Conservation (phyloP, 2,329 filamentous ascomycete species). For the Calycina marina region DNA sequence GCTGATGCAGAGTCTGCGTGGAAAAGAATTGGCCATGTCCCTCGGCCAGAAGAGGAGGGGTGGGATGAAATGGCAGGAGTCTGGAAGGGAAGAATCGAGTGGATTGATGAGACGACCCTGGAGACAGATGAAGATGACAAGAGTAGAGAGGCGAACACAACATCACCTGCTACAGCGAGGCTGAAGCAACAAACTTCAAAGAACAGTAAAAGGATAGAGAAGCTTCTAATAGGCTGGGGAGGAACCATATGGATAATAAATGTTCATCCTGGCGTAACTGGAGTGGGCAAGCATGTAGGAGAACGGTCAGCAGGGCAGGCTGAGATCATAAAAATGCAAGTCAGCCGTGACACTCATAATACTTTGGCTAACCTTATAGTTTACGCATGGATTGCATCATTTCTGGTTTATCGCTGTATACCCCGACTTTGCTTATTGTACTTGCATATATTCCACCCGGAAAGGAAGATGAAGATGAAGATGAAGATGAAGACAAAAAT, state of each 20-base stretch:
- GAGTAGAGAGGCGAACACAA: conserved; percentile 13
- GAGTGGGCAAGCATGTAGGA: conserved; percentile 49
- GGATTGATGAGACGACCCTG: conserved; percentile 77
- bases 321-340: conserved; percentile 85
- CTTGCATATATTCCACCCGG: conserved; percentile 78
- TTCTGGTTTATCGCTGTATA: conserved; percentile 94
- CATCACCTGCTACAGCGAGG: conserved; percentile 32
- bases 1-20: conserved; percentile 71
- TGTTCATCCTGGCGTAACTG: conserved; percentile 62
- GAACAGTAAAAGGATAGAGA: conserved; percentile 44
- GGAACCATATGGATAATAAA: conserved; percentile 93
- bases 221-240: conserved; percentile 87
- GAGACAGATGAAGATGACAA: conserved; percentile 51
- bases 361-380: conserved; percentile 37
- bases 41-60: conserved; percentile 68
- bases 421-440: conserved; percentile 75
- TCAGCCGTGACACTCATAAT: conserved; percentile 11
- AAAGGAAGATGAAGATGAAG: conserved; percentile 31
- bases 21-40: conserved; percentile 88
- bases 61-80: conserved; percentile 97
- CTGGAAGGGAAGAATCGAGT: conserved; percentile 85
- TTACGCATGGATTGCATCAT: conserved; percentile 95
- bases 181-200: conserved; percentile 34
- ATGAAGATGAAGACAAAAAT: conserved; percentile 27
- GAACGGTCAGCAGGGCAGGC: conserved; percentile 65